These are phyloP conservation scores for Immersiella caudata DNA, from an alignment of 495 filamentous ascomycete species.

Conservation along the genomic window DNA sequence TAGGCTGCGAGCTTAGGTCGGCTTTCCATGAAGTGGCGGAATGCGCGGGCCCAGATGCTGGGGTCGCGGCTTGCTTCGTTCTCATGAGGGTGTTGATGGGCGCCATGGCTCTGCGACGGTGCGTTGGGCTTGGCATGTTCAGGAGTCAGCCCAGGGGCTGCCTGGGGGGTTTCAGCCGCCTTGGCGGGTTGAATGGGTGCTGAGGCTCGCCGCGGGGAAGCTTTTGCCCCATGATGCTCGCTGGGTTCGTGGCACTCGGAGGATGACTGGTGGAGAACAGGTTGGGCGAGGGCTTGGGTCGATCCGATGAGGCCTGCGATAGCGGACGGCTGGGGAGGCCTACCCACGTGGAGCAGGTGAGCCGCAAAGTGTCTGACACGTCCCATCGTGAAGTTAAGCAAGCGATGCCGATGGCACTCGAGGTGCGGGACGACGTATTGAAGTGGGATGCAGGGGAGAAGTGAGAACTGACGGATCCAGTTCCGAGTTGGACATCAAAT, in stretches of 20 bases:
- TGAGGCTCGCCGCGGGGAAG: not conserved
- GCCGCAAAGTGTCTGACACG: conserved; percentile 1
- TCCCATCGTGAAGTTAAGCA: conserved; percentile 5
- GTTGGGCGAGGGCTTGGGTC: not conserved
- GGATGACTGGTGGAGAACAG: not conserved
- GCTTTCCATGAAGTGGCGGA: conserved; percentile 5
- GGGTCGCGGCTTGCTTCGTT: not conserved
- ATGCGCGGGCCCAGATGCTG: conserved; percentile 12
- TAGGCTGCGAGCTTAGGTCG: conserved; percentile 6
- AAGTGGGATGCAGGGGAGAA: not conserved
- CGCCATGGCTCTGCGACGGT: not conserved
- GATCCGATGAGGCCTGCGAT: not conserved
- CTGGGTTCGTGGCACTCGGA: not conserved
- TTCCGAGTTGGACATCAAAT: not conserved
- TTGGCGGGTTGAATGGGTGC: not conserved
- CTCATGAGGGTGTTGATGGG: not conserved
- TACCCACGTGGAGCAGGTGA: not conserved
- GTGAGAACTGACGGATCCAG: not conserved
- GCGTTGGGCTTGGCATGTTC: not conserved
- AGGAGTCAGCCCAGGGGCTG: not conserved
- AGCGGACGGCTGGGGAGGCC: not conserved
- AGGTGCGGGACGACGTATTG: no score
- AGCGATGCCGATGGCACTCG: not conserved
- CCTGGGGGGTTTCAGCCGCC: not conserved
- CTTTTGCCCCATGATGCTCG: not conserved